Base-by-base conservation (phyloP, 2,329 filamentous ascomycete species). In the Ophiostoma himal-ulmi region DNA sequence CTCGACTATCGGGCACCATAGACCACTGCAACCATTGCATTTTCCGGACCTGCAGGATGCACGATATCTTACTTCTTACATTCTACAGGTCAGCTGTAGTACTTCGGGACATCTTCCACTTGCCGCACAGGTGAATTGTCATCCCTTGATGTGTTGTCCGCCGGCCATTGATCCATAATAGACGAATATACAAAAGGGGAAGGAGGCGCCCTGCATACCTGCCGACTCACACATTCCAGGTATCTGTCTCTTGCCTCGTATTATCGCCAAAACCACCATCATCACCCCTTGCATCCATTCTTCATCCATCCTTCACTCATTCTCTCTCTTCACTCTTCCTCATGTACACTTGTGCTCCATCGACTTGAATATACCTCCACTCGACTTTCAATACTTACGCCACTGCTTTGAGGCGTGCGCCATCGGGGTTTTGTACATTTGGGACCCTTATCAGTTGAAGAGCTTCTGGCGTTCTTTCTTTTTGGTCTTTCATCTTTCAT, bases 131-230 rank as follows among this genome's bases (percentile, higher is more conserved):
- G 52, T 57, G 52, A 57, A 22, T 22, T 57, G n/a, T 57, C 22
- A 22, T 10, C 52, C 48, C 52, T 57, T 57, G 52, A 57, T 57
- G 52, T 57, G 52, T 57, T 57, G 52, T 57, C 52, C 52, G 22
- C 52, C 52, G 52, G 52, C n/a, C 52, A 57, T 57, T 57, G 22
- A 57, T 57, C n/a, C 52, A 57, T 8, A 22, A 57, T 22, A 26
- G 22, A 57, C 52, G 52, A 57, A 14, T 48, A 17, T 17, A 17
- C 17, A 3, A 48, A 48, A 48, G 17, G 44, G 44, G 52, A 57
- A 57, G 52, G 22, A 57, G 30, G n/a, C 52, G 30, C n/a, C 52
- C 52, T 57, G 11, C 52, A 26, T 57, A 26, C 52, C n/a, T 57
- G 22, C 52, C 52, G 52, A 57, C n/a, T 57, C n/a, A 30, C n/a